These are phyloP conservation scores for Schrenkiella parvula DNA, from an alignment of 345 rosid species.

Conservation along the genomic window DNA sequence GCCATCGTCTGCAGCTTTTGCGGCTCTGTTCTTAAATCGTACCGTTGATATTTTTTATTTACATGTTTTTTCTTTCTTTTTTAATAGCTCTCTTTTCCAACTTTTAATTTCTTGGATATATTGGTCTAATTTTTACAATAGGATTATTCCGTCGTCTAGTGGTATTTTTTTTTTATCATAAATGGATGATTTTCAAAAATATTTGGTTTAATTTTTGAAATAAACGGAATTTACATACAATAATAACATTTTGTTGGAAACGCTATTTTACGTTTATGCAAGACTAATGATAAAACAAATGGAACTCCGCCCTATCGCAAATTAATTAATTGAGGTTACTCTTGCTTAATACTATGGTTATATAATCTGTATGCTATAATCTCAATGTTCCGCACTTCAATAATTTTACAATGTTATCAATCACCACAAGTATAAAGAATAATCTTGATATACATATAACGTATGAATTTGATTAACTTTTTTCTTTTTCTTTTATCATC, in stretches of 20 bases:
- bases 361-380: background rate
- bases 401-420: background rate
- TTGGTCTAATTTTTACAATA: background rate
- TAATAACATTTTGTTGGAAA: background rate
- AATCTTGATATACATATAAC: background rate
- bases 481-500: background rate
- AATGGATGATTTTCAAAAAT: background rate
- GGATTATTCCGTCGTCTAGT: background rate
- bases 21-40: conserved; percentile 66
- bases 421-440: background rate
- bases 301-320: background rate
- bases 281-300: background rate
- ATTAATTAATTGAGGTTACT: background rate
- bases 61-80: background rate
- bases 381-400: background rate
- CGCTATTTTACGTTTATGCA: background rate
- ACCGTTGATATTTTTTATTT: conserved; percentile 31
- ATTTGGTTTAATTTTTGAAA: background rate
- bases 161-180: background rate
- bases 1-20: conserved; percentile 66
- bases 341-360: background rate
- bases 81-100: background rate
- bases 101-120: background rate
- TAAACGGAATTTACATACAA: too few species aligned
- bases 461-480: background rate